These are phyloP conservation scores for Rhodamnia rubescens DNA, from an alignment of 345 rosid genomes.

Conservation along the genomic window DNA sequence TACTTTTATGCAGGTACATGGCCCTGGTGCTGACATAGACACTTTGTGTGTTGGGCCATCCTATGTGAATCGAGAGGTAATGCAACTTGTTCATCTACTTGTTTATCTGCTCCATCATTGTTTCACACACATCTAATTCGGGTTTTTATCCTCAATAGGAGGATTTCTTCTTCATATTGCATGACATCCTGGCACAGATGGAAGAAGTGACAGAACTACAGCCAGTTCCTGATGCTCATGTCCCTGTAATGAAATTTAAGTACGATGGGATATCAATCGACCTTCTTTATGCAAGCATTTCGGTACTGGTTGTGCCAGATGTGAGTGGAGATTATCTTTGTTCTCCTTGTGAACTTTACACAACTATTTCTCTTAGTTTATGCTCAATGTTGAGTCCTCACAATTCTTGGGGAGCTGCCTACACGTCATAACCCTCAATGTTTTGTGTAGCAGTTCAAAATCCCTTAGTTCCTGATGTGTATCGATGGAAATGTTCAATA, in stretches of 20 bases:
- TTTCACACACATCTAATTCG: neutral
- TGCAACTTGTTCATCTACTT: neutral
- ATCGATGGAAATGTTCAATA: neutral
- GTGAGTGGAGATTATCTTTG: constrained; percentile 24
- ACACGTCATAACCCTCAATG: neutral
- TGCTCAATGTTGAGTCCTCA: neutral
- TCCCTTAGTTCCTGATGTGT: neutral
- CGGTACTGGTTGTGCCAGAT: constrained; percentile 72
- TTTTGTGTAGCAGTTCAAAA: neutral
- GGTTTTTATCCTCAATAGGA: constrained; percentile 36
- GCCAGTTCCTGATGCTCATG: constrained; percentile 95
- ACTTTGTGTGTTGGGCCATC: constrained; percentile 94
- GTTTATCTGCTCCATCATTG: neutral
- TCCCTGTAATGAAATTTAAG: constrained; percentile 94
- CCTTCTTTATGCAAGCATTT: constrained; percentile 89
- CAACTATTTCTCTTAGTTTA: neutral
- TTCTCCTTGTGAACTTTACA: neutral
- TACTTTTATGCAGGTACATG: constrained; percentile 51
- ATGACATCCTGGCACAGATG: constrained; percentile 54
- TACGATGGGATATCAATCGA: constrained; percentile 85
- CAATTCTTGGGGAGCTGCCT: neutral
- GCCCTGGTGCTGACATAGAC: constrained; percentile 91
- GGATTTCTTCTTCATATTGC: constrained; percentile 76
- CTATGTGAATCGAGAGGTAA: constrained; percentile 78
- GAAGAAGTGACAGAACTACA: constrained; percentile 87